A percentile compares a stretch with the other conserved stretches of the same genome.
Conservation (phyloP, 75 land plant species). For the Sequoiadendron giganteum region DNA sequence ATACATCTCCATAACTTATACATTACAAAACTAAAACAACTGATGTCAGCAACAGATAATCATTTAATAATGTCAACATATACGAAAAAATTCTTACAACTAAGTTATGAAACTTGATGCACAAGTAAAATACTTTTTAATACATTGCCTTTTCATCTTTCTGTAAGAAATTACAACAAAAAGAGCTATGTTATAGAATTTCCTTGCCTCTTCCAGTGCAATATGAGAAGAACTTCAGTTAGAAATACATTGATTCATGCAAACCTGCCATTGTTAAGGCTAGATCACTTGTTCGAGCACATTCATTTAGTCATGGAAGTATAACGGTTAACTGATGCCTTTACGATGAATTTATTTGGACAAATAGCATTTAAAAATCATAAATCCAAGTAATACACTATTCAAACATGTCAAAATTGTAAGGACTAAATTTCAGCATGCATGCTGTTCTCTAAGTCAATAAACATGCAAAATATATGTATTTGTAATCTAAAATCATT, state of each 20-base stretch:
- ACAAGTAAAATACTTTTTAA: no score
- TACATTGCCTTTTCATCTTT: no score
- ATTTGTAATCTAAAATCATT: neutral
- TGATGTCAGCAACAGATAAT: no score
- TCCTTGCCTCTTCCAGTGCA: neutral
- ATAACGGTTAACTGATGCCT: neutral
- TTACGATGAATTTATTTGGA: neutral
- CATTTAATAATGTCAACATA: no score
- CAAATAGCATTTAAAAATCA: neutral
- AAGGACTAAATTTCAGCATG: neutral
- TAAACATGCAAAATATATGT: neutral
- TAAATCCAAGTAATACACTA: neutral
- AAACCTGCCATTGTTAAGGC: neutral
- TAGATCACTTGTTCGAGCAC: neutral
- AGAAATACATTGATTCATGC: neutral
- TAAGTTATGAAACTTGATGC: no score
- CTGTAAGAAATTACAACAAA: no score
- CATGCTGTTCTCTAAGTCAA: neutral
- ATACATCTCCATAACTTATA: no score
- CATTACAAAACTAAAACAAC: no score
- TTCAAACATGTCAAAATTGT: neutral
- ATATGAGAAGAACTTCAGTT: neutral
- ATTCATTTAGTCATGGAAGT: neutral
- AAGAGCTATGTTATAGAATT: no score
- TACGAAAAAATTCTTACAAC: no score